Evolutionary conservation across 176 grass and related monocot genomes (phyloP).

Genomic region (Eragrostis nindensis): DNA sequence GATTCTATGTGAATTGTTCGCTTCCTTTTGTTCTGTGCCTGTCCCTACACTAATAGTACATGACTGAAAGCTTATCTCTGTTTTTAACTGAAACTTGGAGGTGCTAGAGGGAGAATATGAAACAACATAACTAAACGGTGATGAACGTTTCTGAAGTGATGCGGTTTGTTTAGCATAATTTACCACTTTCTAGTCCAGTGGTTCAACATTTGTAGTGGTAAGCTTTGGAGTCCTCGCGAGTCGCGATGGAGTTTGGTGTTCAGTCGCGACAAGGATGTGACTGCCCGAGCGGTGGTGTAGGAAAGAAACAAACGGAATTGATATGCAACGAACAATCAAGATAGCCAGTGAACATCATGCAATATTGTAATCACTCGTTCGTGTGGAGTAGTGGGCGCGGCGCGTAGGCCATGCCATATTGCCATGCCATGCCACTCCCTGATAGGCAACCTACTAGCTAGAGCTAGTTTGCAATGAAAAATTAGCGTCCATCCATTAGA

Average conservation of each 20-base stretch:
- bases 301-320: slow-evolving; percentile 28
- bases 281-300: background rate
- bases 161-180: background rate
- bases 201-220: background rate
- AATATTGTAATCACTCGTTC: background rate
- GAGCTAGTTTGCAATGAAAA: too few relatives aligned
- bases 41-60: background rate
- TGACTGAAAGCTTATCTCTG: background rate
- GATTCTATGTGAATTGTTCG: background rate
- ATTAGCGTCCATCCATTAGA: background rate
- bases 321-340: background rate
- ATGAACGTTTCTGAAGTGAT: background rate
- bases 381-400: background rate
- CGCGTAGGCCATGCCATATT: too few relatives aligned
- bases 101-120: background rate
- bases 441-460: too few relatives aligned
- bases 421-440: too few relatives aligned
- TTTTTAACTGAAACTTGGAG: background rate
- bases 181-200: background rate
- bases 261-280: background rate
- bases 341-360: background rate
- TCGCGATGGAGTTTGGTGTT: background rate
- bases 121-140: background rate
- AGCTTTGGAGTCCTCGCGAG: background rate
- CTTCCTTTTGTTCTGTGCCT: background rate